Base-by-base conservation (phyloP, 2,329 filamentous ascomycete species). In the Macrophomina phaseolina region DNA sequence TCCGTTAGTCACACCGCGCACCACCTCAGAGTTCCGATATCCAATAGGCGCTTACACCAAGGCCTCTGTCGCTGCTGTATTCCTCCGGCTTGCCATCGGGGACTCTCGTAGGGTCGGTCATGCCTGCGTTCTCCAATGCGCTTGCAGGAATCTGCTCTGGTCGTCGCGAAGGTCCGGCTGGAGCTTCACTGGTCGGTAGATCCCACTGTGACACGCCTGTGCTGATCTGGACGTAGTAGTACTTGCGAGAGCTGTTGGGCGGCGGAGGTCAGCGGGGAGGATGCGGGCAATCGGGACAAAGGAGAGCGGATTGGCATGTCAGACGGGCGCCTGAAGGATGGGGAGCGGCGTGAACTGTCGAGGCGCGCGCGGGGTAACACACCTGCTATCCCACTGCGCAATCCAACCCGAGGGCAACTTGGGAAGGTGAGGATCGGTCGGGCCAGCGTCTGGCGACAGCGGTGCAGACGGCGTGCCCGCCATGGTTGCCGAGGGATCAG, bases 131-230 rank as follows among this genome's bases (percentile, higher is more conserved):
- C 32, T 66, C 45, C 30, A 40, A 34, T 16, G 48, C 64, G 55
- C 53, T 56, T 36, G 58, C 58, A 5, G 52, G 55, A 8, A 67
- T 67, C 48, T 62, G 65, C 28, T 67, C 56, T 36, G 49, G 46
- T 38, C 65, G 65, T 38, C 49, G 60, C 7, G 65, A 53, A 14
- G 65, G 55, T 28, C 66, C 61, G 32, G 60, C 60, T 28, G 62
- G 62, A 14, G 56, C 64, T 52, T 68, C 58, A 42, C 72, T 71
- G 65, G 87, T 91, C 38, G 90, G 90, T 38, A 86, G 84, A n/a
- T 91, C 89, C 90, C 90, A 92, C 78, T 91, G 89, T 69, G 89
- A 91, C 45, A 87, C 83, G 56, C 90, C 90, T 7, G 89, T 91
- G 64, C 88, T 89, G 65, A 92, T 85, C 77, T 91, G 89, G 61